These are phyloP conservation scores for Exserohilum turcica DNA, from an alignment of 2,329 filamentous ascomycete genomes.

Conservation along the genomic window DNA sequence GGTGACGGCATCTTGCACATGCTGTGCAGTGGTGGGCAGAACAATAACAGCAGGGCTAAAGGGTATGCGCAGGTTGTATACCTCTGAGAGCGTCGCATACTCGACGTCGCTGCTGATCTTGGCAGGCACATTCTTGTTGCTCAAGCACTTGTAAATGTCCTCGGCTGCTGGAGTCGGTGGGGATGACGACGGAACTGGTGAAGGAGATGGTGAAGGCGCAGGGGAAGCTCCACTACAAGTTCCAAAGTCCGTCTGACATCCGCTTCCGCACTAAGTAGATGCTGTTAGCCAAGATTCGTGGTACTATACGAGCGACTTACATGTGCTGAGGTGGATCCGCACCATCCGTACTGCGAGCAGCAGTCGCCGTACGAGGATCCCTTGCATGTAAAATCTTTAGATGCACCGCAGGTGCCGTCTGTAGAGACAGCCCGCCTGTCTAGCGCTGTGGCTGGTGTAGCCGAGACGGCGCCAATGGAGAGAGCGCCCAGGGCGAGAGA, in stretches of 20 bases:
- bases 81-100: conserved; percentile 37
- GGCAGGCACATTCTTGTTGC: conserved; percentile 41
- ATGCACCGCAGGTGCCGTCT: conserved; percentile 51
- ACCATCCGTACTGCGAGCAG: conserved; percentile 52
- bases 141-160: conserved; percentile 36
- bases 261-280: conserved; percentile 32
- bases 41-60: conserved; percentile 61
- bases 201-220: conserved; percentile 15
- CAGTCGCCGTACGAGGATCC: conserved; percentile 53
- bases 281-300: conserved; percentile 12
- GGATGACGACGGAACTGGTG: conserved; percentile 22
- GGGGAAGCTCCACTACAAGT: conserved; percentile 28
- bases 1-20: conserved; percentile 63
- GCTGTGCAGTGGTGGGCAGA: conserved; percentile 57
- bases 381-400: conserved; percentile 49
- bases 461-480: conserved; percentile 24
- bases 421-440: conserved; percentile 43
- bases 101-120: conserved; percentile 33
- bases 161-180: conserved; percentile 21
- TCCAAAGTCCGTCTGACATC: conserved; percentile 43
- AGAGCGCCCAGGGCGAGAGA: conserved; percentile 26
- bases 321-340: conserved; percentile 41
- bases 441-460: conserved; percentile 12
- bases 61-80: conserved; percentile 45
- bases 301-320: not conserved